Evolutionary conservation across 2,329 filamentous ascomycete species (phyloP), one percentile per base, ranked within the genome.

Genomic region (Neonectria coccinea): DNA sequence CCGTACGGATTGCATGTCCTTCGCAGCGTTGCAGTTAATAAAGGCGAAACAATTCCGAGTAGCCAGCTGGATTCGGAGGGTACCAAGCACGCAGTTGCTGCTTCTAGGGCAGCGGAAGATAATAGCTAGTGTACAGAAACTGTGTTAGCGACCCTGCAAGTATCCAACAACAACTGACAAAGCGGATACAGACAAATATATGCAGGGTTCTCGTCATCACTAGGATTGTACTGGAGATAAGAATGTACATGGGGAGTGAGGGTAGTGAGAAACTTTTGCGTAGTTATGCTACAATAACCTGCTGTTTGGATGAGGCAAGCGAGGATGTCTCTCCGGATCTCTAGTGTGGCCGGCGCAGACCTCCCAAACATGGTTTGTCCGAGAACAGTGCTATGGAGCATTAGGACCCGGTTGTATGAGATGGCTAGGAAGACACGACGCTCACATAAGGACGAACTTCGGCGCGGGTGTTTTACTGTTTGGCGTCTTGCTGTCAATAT

Each of bases 141-240:
- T 3, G n/a, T 14, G 25, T 53, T 20, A 53, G 47, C 29, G 20
- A 20, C 4, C 45, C 36, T n/a, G 18, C 6, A 20, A 6, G 18
- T 47, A 31, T 5, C 9, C 39, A 33, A 36, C 11, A 10, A 5
- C n/a, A 14, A 48, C 14, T 29, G 9, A 22, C 11, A 18, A n/a
- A 55, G 14, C 8, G 44, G 22, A 27, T 9, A 44, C 39, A 10
- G 55, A 65, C 63, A 59, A 20, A 62, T 41, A 18, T 48, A 65
- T 33, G 45, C 41, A 36, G 54, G 53, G 16, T 10, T 45, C 10
- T 55, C 54, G 22, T 55, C 50, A 16, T 55, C 54, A 12, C 59
- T 53, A 25, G 22, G 22, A 5, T 25, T 25, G 22, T 25, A 65
- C 31, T 58, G 44, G 20, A 58, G 22, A 27, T 62, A 48, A 27